phyloP scores from a whole-genome alignment of 345 rosid species.

The Bruguiera sexangula region DNA sequence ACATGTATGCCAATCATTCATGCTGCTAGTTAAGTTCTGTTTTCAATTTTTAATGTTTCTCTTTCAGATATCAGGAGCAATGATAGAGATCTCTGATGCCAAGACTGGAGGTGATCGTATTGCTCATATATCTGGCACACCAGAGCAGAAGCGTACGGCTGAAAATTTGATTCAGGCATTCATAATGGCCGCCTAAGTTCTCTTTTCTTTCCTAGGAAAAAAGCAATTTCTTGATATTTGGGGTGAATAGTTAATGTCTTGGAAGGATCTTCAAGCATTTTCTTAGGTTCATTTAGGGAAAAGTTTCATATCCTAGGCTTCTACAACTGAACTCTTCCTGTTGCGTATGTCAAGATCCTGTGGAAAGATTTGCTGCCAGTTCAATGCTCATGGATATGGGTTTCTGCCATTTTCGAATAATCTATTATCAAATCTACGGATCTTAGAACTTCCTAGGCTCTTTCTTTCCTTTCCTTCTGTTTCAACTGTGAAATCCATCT shows the following conservation, averaged over 20 bases:
- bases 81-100: conserved; percentile 82
- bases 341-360: conserved; percentile 38
- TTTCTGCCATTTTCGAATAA: conserved; percentile 28
- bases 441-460: conserved; percentile 50
- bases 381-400: conserved; percentile 28
- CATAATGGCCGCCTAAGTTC: conserved; percentile 75
- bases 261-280: conserved; percentile 28
- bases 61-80: conserved; percentile 97
- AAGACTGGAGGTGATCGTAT: conserved; percentile 76
- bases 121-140: conserved; percentile 84
- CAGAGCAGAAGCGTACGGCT: conserved; percentile 84
- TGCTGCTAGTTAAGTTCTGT: background rate
- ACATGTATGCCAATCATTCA: background rate
- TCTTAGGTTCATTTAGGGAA: conserved; percentile 40
- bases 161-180: conserved; percentile 97
- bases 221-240: conserved; percentile 21
- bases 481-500: conserved; percentile 27
- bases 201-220: background rate
- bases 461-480: conserved; percentile 44
- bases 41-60: conserved; percentile 17
- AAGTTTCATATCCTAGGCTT: conserved; percentile 30
- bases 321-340: conserved; percentile 34
- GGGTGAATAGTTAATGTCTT: conserved; percentile 40
- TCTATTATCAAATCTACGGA: conserved; percentile 29
- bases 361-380: conserved; percentile 28